Evolutionary conservation across 805 yeast species (phyloP).

Genomic region (Starmerella sp.): DNA sequence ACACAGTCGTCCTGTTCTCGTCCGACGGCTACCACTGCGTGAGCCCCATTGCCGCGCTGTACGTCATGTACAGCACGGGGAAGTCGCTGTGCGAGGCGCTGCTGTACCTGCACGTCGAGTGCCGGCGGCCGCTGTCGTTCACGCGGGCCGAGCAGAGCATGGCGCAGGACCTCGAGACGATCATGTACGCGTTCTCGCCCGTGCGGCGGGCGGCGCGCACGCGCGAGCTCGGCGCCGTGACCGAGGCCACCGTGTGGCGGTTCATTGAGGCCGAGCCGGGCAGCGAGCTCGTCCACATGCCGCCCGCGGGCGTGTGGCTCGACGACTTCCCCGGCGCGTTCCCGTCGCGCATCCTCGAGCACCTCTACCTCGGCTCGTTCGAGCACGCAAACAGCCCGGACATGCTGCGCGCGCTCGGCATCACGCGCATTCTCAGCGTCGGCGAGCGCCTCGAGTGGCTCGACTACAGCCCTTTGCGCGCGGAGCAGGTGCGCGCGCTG

Average conservation of each 20-base stretch:
- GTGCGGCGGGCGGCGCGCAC: not conserved
- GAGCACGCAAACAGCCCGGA: constrained; percentile 67
- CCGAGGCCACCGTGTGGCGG: not conserved
- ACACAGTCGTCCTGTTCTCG: constrained; percentile 47
- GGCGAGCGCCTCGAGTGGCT: constrained; percentile 73
- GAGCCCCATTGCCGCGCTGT: constrained; percentile 61
- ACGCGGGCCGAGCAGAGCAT: not conserved
- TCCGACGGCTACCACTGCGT: constrained; percentile 91
- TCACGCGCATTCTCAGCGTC: constrained; percentile 67
- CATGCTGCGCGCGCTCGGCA: constrained; percentile 52
- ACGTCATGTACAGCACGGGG: not conserved
- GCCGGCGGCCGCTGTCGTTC: not conserved
- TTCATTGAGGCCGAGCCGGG: not conserved
- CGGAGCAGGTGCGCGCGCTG: not conserved
- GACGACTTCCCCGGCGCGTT: constrained; percentile 46
- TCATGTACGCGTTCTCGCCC: not conserved
- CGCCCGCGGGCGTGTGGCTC: not conserved
- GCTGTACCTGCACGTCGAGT: not conserved
- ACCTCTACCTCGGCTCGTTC: constrained; percentile 74
- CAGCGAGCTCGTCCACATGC: not conserved
- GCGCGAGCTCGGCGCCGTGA: not conserved
- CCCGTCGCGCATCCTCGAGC: constrained; percentile 75
- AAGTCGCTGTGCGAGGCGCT: not conserved
- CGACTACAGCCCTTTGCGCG: constrained; percentile 16
- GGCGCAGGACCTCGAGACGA: not conserved